Base-by-base conservation (phyloP, 306 rosid species). In the Prunus fruticosa region DNA sequence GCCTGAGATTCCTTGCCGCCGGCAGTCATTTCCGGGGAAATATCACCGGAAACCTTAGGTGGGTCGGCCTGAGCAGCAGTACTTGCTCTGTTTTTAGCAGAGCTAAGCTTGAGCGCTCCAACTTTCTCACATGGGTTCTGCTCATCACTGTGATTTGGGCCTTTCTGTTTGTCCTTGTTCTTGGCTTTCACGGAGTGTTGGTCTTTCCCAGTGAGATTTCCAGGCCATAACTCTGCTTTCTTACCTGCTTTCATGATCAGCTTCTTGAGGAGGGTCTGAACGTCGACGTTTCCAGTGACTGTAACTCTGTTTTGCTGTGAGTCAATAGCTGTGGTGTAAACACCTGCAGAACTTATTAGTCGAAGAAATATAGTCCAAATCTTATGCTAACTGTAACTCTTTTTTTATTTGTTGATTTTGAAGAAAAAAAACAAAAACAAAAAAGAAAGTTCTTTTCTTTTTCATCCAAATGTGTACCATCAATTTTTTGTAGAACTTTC, bases 161-260 rank as follows among this genome's bases (percentile, higher is more conserved):
- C 81, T 23, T 18, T 72, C 19, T 19, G 76, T 80, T 79, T 81
- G 16, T 74, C 79, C 71, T 71, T 85, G 70, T 84, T 83, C 82
- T 79, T 78, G 38, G 11, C 49, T 30, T 85, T 78, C 52, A 75
- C 78, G 11, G 88, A 53, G 77, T 63, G 80, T 60, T 76, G 86
- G 16, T 66, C 91, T 71, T 87, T 85, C 3, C 76, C 85, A 54
- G 50, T 41, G 49, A 53, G 56, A 22, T 63, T 89, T 61, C 84
- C 96, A 50, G 89, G 91, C 97, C 96, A 93, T 27, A 87, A 76
- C 85, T 91, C 93, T 6, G 93, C 96, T 16, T 79, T 89, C 75
- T 93, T 91, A 3, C 98, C 96, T 11, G 89, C 84, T 69, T 83
- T 93, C 45, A 67, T 20, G 7, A 13, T 45, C 16, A 93, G 84